Percentiles rank a stretch among this genome's conserved stretches.
Evolutionary conservation across 1,284 basidiomycete genomes (phyloP).

Genomic region (Ceratorhiza oryzae-sativae): DNA sequence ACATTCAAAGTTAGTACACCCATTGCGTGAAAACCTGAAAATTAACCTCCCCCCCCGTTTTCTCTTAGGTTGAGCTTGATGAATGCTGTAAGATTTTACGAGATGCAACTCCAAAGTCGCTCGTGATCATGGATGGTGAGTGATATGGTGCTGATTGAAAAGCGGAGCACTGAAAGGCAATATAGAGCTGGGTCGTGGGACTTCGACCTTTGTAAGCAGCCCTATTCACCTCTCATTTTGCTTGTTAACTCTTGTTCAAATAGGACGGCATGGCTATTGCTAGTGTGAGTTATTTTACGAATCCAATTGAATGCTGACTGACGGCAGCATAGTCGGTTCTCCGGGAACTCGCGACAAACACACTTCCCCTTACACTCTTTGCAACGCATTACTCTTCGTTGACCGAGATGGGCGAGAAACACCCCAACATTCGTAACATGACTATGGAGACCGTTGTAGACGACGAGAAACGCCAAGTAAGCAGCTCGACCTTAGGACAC

Average conservation of each 20-base stretch:
- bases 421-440: slow-evolving; percentile 92
- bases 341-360: slow-evolving; percentile 90
- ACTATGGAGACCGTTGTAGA: slow-evolving; percentile 94
- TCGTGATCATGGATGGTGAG: slow-evolving; percentile 94
- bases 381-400: slow-evolving; percentile 88
- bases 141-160: slow-evolving; percentile 35
- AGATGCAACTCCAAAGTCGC: slow-evolving; percentile 87
- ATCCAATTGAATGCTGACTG: not conserved
- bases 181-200: slow-evolving; percentile 86
- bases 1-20: slow-evolving; percentile 82
- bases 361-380: slow-evolving; percentile 83
- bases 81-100: slow-evolving; percentile 86
- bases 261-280: slow-evolving; percentile 97
- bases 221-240: not conserved
- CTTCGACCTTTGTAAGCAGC: slow-evolving; percentile 76
- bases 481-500: slow-evolving; percentile 38
- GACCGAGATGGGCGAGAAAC: slow-evolving; percentile 87
- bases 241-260: slow-evolving; percentile 44
- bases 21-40: not conserved
- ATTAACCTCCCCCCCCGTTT: not conserved
- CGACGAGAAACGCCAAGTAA: slow-evolving; percentile 83
- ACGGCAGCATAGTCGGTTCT: slow-evolving; percentile 75
- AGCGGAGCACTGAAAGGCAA: slow-evolving; percentile 28
- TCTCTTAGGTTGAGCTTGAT: slow-evolving; percentile 26
- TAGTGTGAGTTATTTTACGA: slow-evolving; percentile 59